Evolutionary conservation across 345 rosid genomes (phyloP).

Genomic region (rapeseed (Brassica napus)): Da-Ae NC_063448.1:12757001-12757500

Average conservation of each 20-base stretch:
- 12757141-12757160: not conserved
- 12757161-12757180: not conserved
- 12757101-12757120: not conserved
- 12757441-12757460: slow-evolving; percentile 47
- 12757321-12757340: slow-evolving; percentile 32
- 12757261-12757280: not conserved
- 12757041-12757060: slow-evolving; percentile 18
- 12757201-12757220: not conserved
- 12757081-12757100: slow-evolving; percentile 7
- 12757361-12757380: slow-evolving; percentile 47
- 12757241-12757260: not conserved
- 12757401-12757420: slow-evolving; percentile 52
- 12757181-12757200: slow-evolving; percentile 9
- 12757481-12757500: slow-evolving; percentile 37
- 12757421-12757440: slow-evolving; percentile 50
- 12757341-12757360: slow-evolving; percentile 31
- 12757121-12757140: not conserved
- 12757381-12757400: slow-evolving; percentile 46
- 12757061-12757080: slow-evolving; percentile 25
- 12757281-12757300: not conserved
- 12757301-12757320: slow-evolving; percentile 27
- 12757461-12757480: slow-evolving; percentile 38
- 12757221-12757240: not conserved
- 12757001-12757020: not conserved
- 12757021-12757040: not conserved